Base-by-base conservation (phyloP, 371 early-diverging fungal species). In the Apophysomyces variabilis region DNA sequence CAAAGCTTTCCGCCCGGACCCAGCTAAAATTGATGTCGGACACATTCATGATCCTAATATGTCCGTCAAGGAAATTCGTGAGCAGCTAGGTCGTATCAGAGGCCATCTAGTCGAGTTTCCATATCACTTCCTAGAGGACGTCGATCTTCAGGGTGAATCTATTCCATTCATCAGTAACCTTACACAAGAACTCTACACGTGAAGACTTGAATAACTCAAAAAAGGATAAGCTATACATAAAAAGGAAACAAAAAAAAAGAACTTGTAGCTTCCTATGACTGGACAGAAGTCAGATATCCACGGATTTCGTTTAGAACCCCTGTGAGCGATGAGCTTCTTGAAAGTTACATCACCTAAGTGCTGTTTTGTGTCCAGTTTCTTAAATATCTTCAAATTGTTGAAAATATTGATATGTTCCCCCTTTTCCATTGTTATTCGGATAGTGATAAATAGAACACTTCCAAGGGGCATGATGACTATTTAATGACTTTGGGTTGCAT, bases 31-130 rank as follows among this genome's bases (percentile, higher is more conserved):
- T 38, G 64, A 70, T 5, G 65, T 77, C 36, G 80, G 80, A 18
- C 85, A 80, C 66, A 71, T 78, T 12, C 60, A 70, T 37, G 73
- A 80, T 63, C 69, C 74, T 32, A 61, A 68, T 32, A 74, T 85
- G 79, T 21, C 71, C 45, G 71, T 75, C 1, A 60, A 75, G 13
- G 67, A 77, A 60, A 69, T 84, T 1, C 70, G 85, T 56, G 65
- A 75, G 47, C 65, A 73, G 0, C 74, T 91, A 32, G 63, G 74
- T 39, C 63, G 57, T 8, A 75, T 91, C 11, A 77, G 78, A 5
- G 92, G 92, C 43, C 89, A 91, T 68, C 65, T 89, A 62, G 94
- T 94, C 18, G 85, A 86, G 54, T 91, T 92, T 71, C 93, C 95
- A 16, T 77, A 82, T 8, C 75, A 88, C 44, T 94, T 94, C 66